Conservation (phyloP, 495 filamentous ascomycete species). For the Penicillium turbatum region DNA sequence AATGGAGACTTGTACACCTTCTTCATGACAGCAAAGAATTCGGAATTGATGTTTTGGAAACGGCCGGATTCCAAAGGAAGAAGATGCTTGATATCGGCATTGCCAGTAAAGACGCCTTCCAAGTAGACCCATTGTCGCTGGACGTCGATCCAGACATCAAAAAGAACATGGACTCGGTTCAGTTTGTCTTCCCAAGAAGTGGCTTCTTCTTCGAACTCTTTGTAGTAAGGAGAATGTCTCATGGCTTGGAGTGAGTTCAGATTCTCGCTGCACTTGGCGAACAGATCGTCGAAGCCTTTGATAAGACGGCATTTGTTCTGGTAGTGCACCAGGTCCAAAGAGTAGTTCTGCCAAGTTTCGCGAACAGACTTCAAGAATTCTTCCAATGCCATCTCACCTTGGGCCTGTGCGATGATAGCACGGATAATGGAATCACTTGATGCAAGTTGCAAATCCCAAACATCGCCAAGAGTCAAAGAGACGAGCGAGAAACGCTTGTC, state of each 20-base stretch:
- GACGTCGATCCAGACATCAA: constrained; percentile 99
- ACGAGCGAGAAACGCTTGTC: constrained; percentile 84
- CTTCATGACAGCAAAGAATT: constrained; percentile 97
- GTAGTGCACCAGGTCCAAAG: constrained; percentile 91
- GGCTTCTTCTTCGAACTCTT: constrained; percentile 97
- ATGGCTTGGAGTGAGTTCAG: constrained; percentile 96
- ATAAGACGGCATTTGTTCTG: constrained; percentile 97
- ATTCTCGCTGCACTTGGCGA: constrained; percentile 97
- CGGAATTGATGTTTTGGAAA: constrained; percentile 98
- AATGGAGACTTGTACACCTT: constrained; percentile 94
- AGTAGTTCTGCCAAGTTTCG: constrained; percentile 93
- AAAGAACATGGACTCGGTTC: constrained; percentile 93
- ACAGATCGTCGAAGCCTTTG: constrained; percentile 96
- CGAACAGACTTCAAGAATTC: constrained; percentile 97
- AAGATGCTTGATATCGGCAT: constrained; percentile 97
- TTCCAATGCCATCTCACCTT: constrained; percentile 97
- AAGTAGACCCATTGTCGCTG: constrained; percentile 99
- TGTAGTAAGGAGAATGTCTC: constrained; percentile 98
- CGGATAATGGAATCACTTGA: constrained; percentile 81
- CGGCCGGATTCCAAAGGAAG: constrained; percentile 92
- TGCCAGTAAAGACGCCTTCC: constrained; percentile 96
- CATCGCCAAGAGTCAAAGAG: constrained; percentile 92
- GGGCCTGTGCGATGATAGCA: constrained; percentile 90
- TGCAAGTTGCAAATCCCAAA: constrained; percentile 92
- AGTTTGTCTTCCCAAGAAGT: constrained; percentile 96